Base-by-base conservation (phyloP, 257 asterid genomes). In the Nicotiana knightiana region DNA sequence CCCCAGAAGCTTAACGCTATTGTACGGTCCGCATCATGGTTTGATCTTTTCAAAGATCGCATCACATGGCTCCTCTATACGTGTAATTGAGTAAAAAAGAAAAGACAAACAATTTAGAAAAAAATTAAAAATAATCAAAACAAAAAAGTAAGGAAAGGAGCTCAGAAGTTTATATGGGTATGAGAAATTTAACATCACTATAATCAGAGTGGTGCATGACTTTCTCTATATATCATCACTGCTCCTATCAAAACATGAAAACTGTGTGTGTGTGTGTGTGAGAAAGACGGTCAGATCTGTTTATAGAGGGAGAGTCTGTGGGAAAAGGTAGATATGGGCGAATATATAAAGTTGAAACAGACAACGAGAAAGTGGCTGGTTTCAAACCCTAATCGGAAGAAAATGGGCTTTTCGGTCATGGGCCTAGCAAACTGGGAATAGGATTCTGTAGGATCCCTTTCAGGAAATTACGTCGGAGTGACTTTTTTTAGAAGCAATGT, bases 161-260 rank as follows among this genome's bases (percentile, higher is more conserved):
- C 87, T 87, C 89, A 87, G 89, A 82, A 58, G 65, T 28, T 35
- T 0, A 11, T 80, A 84, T 87, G 89, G 87, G 89, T 87, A 65
- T 53, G 84, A 82, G 85, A 82, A 82, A 84, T 64, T 81, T 82
- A 73, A 82, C 89, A 87, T 82, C 87, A 84, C 81, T 68, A 53
- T 17, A 30, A 46, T 87, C 89, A 84, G 89, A 87, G 89, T 87
- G 89, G 89, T 84, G 87, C 89, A 87, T 87, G 89, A 86, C 89
- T 79, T 82, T 82, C 84, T 84, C 73, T 2, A 13, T 0, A 78
- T 84, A 8, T 86, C 89, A 82, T 86, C 89, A 84, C 4, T 10
- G 87, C 87, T 70, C 64, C 85, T 1, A 24, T 26, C 17, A 15
- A 65, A 32, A 5, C 2, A 58, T 2, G 2, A 55, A 63, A 55